phyloP scores from a whole-genome alignment of 352 stramenopile species.

The Pythium rishiriense region DNA sequence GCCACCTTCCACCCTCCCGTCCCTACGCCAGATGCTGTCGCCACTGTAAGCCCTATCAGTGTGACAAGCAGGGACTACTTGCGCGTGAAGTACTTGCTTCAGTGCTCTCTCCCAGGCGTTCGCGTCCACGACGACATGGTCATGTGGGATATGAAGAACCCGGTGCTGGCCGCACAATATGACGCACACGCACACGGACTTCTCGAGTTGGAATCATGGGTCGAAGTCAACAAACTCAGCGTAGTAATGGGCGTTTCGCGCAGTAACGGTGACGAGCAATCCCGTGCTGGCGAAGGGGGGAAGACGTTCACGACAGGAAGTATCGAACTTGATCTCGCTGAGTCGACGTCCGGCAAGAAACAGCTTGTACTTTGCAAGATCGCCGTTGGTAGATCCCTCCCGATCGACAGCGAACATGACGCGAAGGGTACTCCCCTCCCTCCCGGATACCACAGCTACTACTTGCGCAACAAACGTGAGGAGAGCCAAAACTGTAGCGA shows the following conservation, averaged over 20 bases:
- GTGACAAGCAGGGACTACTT: conserved; percentile 52
- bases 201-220: conserved; percentile 75
- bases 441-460: conserved; percentile 75
- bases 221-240: conserved; percentile 67
- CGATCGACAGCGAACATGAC: conserved; percentile 49
- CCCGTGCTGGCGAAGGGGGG: conserved; percentile 38
- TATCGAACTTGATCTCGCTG: conserved; percentile 36
- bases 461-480: conserved; percentile 29
- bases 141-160: conserved; percentile 77
- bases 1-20: conserved; percentile 26
- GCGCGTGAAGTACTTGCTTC: conserved; percentile 63
- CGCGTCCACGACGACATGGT: conserved; percentile 56
- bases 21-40: conserved; percentile 33
- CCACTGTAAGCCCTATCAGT: conserved; percentile 52
- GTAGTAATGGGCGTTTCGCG: conserved; percentile 55
- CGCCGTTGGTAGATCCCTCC: conserved; percentile 59
- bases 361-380: conserved; percentile 80
- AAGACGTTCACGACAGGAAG: conserved; percentile 70
- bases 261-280: background rate
- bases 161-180: conserved; percentile 55
- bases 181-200: conserved; percentile 46
- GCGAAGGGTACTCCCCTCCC: conserved; percentile 38
- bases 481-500: background rate
- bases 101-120: conserved; percentile 59
- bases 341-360: conserved; percentile 27